phyloP scores from a whole-genome alignment of 78 protist genomes.

The Dictyostelium firmibasis region DNA sequence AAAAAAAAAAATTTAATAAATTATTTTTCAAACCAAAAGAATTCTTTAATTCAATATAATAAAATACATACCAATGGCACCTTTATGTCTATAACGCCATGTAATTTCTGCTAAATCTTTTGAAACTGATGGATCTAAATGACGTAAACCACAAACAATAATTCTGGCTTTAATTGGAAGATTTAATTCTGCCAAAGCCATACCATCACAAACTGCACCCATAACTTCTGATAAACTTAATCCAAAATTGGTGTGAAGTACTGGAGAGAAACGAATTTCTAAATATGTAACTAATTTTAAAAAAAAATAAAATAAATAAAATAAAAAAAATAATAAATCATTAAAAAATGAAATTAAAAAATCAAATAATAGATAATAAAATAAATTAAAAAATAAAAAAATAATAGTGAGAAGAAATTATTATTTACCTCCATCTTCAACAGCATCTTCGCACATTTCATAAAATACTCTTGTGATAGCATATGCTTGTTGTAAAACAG shows the following conservation, averaged over 20 bases:
- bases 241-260: conserved; percentile 82
- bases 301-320: too few relatives aligned
- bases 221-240: conserved; percentile 76
- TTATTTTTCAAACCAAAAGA: too few relatives aligned
- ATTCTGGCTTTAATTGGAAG: conserved; percentile 73
- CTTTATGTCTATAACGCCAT: conserved; percentile 81
- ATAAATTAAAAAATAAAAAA: too few relatives aligned
- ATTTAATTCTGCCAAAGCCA: conserved; percentile 54
- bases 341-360: too few relatives aligned
- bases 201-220: conserved; percentile 87
- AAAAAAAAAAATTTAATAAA: not conserved
- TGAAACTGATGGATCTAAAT: conserved; percentile 27
- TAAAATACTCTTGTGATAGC: conserved; percentile 81
- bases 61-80: conserved; percentile 45
- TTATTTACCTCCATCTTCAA: conserved; percentile 69
- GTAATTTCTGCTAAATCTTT: conserved; percentile 83
- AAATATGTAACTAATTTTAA: conserved; percentile 63
- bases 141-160: conserved; percentile 91
- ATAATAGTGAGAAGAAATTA: not conserved
- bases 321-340: too few relatives aligned
- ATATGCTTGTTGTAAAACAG: conserved; percentile 57
- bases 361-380: too few relatives aligned
- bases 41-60: too few relatives aligned
- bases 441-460: conserved; percentile 87
- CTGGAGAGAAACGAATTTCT: conserved; percentile 91